These are phyloP conservation scores for Aspergillus pseudoterreus DNA, from an alignment of 2,329 filamentous ascomycete species.

Conservation along the genomic window DNA sequence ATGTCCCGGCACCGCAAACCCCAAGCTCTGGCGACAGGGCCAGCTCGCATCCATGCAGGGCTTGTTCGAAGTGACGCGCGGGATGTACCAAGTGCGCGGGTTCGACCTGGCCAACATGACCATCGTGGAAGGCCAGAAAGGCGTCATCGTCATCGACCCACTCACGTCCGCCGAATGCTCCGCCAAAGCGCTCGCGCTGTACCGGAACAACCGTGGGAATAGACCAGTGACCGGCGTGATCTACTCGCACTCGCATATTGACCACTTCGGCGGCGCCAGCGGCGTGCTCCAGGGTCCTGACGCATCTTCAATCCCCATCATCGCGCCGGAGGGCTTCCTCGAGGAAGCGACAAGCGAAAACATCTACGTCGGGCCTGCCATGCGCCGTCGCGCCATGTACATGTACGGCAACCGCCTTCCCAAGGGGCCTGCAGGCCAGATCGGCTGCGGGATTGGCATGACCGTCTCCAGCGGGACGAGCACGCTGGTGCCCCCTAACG, in stretches of 20 bases:
- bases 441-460: conserved; percentile 38
- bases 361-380: conserved; percentile 37
- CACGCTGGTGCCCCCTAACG: conserved; percentile 34
- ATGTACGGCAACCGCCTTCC: conserved; percentile 40
- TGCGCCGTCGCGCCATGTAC: conserved; percentile 35
- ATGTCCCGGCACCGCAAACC: conserved; percentile 25
- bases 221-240: conserved; percentile 32
- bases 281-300: conserved; percentile 6
- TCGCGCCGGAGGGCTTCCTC: conserved; percentile 40
- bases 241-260: conserved; percentile 42
- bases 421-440: conserved; percentile 28
- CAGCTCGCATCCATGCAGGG: conserved; percentile 30
- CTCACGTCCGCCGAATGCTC: conserved; percentile 37
- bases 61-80: conserved; percentile 32
- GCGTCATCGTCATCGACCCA: conserved; percentile 40
- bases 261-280: conserved; percentile 36
- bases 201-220: conserved; percentile 20
- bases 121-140: conserved; percentile 34
- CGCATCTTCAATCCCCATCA: conserved; percentile 16
- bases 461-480: conserved; percentile 25
- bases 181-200: conserved; percentile 31
- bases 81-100: conserved; percentile 41
- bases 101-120: conserved; percentile 43
- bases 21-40: conserved; percentile 35
- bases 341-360: conserved; percentile 39